A percentile compares a stretch with the other conserved stretches of the same genome.
Conservation (phyloP, 2,329 filamentous ascomycete genomes). For the Ustulina deusta region DNA sequence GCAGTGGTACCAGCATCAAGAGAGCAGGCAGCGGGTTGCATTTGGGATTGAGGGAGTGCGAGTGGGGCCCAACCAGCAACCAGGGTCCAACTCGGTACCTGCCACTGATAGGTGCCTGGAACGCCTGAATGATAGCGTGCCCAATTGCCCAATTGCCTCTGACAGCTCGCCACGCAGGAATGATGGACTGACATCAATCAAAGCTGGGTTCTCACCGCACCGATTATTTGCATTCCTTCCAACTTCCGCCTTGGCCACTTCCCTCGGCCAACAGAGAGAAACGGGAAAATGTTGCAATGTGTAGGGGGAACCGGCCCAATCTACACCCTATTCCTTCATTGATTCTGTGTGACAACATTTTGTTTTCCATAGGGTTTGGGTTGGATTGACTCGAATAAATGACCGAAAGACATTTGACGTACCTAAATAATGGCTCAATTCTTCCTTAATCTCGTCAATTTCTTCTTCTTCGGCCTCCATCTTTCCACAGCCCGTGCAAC, state of each 20-base stretch:
- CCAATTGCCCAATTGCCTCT: background rate
- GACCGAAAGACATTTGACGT: slow-evolving; percentile 9
- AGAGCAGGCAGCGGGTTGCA: no score
- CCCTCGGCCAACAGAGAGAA: background rate
- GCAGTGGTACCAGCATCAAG: slow-evolving; percentile 2
- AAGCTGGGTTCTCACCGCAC: slow-evolving; percentile 20
- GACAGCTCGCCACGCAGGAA: background rate
- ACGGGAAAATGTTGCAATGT: background rate
- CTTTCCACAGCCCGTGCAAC: slow-evolving; percentile 45
- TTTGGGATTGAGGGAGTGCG: background rate
- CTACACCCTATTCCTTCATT: background rate
- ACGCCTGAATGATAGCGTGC: slow-evolving; percentile 12
- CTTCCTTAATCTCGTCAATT: slow-evolving; percentile 10
- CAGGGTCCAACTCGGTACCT: slow-evolving; percentile 2
- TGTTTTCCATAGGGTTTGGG: background rate
- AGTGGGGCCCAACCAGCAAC: background rate
- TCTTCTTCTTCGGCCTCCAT: slow-evolving; percentile 45
- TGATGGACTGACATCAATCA: background rate
- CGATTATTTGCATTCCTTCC: background rate
- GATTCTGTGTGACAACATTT: background rate
- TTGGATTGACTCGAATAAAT: background rate
- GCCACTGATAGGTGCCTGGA: background rate
- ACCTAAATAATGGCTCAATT: slow-evolving; percentile 23
- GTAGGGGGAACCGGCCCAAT: background rate
- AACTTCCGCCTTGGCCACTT: slow-evolving; percentile 2